Evolutionary conservation across 306 rosid species (phyloP), one percentile per base, ranked within the genome.

Genomic region (Boehmeria nivea): DNA sequence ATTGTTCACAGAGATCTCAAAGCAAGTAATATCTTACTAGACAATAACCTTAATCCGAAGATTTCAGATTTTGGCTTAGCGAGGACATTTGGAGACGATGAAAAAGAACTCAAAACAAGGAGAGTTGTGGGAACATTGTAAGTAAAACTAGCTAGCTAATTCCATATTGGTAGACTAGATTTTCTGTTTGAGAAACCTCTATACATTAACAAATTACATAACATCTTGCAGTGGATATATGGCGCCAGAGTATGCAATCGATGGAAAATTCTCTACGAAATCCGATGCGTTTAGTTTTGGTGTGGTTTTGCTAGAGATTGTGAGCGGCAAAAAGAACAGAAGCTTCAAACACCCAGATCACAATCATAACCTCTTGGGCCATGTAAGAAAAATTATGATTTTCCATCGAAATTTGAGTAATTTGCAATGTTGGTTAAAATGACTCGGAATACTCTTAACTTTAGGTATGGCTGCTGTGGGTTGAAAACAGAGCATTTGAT

Each of bases 1-100:
- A 51, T 67, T 8, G 45, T 66, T 25, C 71, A 66, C 20, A 25
- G 71, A 15, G 71, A 66, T 43, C 33, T 59, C 1, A 67, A 58
- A 33, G 44, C 38, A 8, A 59, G 61, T 16, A 67, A 67, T 44
- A 59, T 67, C 22, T 23, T 67, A 18, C 58, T 67, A 2, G 60
- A 67, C 11, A 11, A 8, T 1, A 24, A 67, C 11, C 12, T 67
- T 12, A 31, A 42, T 18, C 66, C 72, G 3, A 67, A 67, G 27
- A 67, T 67, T 19, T 59, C 61, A 5, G 61, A 67, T 31, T 67
- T 67, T n/a, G 65, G 72, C 3, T 47, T 67, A 17, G 72, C 65
- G 26, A 58, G 72, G 15, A 57, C 16, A 39, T 58, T 67, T 2
- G 17, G 7, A 3, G 65, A 21, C 1, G 21, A 58, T 22, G 36